Percentiles rank a stretch among this genome's conserved stretches.
phyloP scores from a whole-genome alignment of 495 filamentous ascomycete genomes.

The Penicillium chermesinum region DNA sequence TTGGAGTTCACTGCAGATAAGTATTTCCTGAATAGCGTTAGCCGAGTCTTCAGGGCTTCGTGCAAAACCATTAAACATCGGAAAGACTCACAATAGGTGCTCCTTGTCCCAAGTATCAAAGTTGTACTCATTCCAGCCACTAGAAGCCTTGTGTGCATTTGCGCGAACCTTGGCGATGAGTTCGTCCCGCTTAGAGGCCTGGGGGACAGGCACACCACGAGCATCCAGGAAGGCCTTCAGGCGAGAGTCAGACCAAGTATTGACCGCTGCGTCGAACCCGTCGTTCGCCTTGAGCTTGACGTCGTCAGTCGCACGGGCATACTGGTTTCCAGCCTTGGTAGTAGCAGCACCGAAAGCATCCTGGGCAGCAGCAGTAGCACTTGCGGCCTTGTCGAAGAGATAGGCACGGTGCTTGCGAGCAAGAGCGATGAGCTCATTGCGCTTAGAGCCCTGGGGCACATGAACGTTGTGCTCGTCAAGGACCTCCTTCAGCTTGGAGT shows the following conservation, averaged over 20 bases:
- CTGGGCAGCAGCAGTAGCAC: conserved; percentile 44
- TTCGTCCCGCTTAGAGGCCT: conserved; percentile 71
- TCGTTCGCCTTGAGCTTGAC: conserved; percentile 59
- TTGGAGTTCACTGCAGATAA: conserved; percentile 65
- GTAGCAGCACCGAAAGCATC: conserved; percentile 76
- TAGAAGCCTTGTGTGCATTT: conserved; percentile 65
- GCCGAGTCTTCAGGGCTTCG: too few species aligned
- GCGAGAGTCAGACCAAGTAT: conserved; percentile 64
- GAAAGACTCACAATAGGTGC: conserved; percentile 56
- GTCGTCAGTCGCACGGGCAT: conserved; percentile 69
- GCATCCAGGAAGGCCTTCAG: conserved; percentile 67
- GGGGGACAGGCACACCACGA: conserved; percentile 62
- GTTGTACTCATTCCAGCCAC: conserved; percentile 71
- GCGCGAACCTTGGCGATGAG: conserved; percentile 70
- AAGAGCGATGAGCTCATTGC: conserved; percentile 85
- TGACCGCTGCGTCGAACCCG: conserved; percentile 59
- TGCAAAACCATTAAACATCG: too few species aligned
- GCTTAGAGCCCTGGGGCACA: conserved; percentile 84
- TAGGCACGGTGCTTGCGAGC: conserved; percentile 82
- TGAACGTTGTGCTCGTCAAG: conserved; percentile 68
- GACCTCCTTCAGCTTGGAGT: conserved; percentile 73
- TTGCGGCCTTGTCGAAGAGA: conserved; percentile 58
- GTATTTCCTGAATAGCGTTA: conserved; percentile 50
- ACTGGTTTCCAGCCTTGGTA: conserved; percentile 72
- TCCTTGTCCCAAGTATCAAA: conserved; percentile 80